Base-by-base conservation (phyloP, 2,329 filamentous ascomycete genomes). In the Arthrobotrys entomopaga region DNA sequence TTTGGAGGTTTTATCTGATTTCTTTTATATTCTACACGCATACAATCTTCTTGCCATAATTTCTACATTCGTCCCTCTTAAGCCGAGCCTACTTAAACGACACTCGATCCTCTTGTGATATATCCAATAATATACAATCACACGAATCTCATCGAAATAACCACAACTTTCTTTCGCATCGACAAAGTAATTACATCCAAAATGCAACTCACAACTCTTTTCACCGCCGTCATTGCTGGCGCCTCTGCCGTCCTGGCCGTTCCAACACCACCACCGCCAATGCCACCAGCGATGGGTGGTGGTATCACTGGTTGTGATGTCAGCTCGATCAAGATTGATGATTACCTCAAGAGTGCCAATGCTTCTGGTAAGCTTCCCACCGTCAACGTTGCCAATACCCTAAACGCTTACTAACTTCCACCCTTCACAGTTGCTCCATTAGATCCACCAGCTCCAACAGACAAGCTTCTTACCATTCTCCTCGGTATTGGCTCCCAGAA, bases 401-500 rank as follows among this genome's bases (percentile, higher is more conserved):
- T 11, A 49, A 29, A 40, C 6, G 29, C 48, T 56, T 61, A 65
- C 38, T 10, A 43, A 16, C 11, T 43, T 43, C 40, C 3, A 46
- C 13, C 8, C 8, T 19, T n/a, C 11, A 4, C n/a, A 19, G 42
- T 19, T 46, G 11, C 42, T 13, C 63, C 61, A 26, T 46, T 46
- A 13, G 42, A 15, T 13, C 15, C 42, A 46, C 63, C 61, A 26
- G 20, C 57, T 10, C 6, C 48, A 13, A 42, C 22, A 16, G 49
- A 67, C 19, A 63, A 64, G 57, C 58, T 74, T 4, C 20, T 15
- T 22, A 67, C 61, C 48, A 61, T 97, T 64, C 91, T 90, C 80
- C 84, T 97, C 76, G 94, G 94, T 79, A 89, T 92, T 50, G 94
- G 94, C 73, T 95, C 91, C 6, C 89, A 97, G 83, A 97, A 97